Evolutionary conservation across 805 yeast species (phyloP).

Genomic region (Blastobotrys terrestris): DNA sequence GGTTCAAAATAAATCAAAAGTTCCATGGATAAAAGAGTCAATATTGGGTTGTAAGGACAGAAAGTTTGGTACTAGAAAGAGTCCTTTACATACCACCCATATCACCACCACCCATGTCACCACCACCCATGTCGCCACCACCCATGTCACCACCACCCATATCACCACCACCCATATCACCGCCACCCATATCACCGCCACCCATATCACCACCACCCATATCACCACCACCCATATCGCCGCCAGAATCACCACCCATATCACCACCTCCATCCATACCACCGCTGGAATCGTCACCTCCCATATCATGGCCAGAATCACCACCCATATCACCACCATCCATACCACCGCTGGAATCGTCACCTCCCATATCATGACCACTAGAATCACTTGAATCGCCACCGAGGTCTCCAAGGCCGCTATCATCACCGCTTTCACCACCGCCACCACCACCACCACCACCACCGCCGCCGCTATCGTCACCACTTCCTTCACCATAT

Average conservation of each 20-base stretch:
- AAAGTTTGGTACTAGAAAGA: too few species aligned
- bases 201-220: background rate
- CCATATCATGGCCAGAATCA: too few species aligned
- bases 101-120: background rate
- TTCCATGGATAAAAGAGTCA: too few species aligned
- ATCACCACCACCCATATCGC: slow-evolving; percentile 2
- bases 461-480: background rate
- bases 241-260: background rate
- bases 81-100: background rate
- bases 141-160: background rate
- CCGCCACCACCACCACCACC: slow-evolving; percentile 3
- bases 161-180: background rate
- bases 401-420: slow-evolving; percentile 24
- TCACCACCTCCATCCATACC: background rate
- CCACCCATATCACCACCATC: slow-evolving; percentile 16
- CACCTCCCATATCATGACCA: slow-evolving; percentile 24
- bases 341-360: slow-evolving; percentile 14
- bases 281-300: background rate
- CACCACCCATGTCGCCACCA: slow-evolving; percentile 1
- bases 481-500: slow-evolving; percentile 24
- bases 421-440: slow-evolving; percentile 12
- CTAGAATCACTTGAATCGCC: slow-evolving; percentile 23
- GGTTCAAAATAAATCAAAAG: background rate
- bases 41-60: too few species aligned
- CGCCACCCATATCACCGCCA: background rate